These are phyloP conservation scores for Neopestalotiopsis clavispora DNA, from an alignment of 2,329 filamentous ascomycete genomes.

Conservation along the genomic window DNA sequence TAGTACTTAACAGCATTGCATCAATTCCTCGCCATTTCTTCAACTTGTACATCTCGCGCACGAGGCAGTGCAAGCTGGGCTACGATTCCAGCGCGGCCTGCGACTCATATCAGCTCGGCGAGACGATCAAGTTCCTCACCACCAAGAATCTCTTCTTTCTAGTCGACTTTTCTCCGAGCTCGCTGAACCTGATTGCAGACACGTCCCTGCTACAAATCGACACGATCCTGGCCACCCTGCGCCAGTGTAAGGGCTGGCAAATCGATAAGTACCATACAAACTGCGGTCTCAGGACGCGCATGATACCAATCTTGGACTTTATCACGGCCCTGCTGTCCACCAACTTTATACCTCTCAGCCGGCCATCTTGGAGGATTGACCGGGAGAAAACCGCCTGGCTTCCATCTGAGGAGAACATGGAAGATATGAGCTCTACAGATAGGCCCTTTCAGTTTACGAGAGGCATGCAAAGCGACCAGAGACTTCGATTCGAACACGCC, in stretches of 20 bases:
- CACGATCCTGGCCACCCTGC: slow-evolving; percentile 62
- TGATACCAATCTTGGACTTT: slow-evolving; percentile 70
- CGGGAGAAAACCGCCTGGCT: slow-evolving; percentile 48
- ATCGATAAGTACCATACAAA: slow-evolving; percentile 75
- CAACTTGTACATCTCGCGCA: slow-evolving; percentile 66
- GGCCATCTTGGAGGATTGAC: slow-evolving; percentile 51
- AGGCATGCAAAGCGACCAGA: slow-evolving; percentile 53
- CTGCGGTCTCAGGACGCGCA: slow-evolving; percentile 70
- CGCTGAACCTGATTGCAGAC: slow-evolving; percentile 49
- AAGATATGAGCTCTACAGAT: slow-evolving; percentile 23
- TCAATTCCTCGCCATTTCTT: slow-evolving; percentile 74
- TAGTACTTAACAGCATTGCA: slow-evolving; percentile 69
- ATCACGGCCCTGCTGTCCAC: slow-evolving; percentile 62
- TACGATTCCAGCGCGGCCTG: slow-evolving; percentile 76
- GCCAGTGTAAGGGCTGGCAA: slow-evolving; percentile 74
- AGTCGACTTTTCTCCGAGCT: slow-evolving; percentile 57
- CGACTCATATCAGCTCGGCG: slow-evolving; percentile 79
- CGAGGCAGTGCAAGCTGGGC: slow-evolving; percentile 71
- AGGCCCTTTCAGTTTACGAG: slow-evolving; percentile 55
- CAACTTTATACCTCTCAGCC: slow-evolving; percentile 47
- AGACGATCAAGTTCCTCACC: slow-evolving; percentile 75
- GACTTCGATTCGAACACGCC: slow-evolving; percentile 52
- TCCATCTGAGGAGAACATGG: slow-evolving; percentile 25
- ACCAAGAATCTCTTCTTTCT: slow-evolving; percentile 65
- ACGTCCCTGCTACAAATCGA: slow-evolving; percentile 65